These are phyloP conservation scores for California macrophylla DNA, from an alignment of 441 rosid genomes.

Conservation along the genomic window DNA sequence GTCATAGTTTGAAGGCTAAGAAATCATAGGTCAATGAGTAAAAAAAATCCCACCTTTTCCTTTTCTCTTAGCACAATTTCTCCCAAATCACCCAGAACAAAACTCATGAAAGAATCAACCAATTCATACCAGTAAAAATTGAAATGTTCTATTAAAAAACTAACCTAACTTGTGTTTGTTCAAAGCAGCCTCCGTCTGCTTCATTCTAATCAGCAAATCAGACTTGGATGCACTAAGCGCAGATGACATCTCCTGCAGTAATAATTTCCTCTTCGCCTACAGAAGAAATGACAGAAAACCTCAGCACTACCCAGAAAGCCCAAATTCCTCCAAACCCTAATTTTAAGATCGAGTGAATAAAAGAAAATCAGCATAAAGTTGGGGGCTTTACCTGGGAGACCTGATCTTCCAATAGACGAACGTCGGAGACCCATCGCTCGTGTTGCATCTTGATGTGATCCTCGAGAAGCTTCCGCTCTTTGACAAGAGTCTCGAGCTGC, in stretches of 20 bases:
- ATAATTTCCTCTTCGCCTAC: constrained; percentile 39
- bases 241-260: constrained; percentile 36
- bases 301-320: constrained; percentile 12
- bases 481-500: constrained; percentile 45
- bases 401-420: constrained; percentile 34
- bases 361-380: constrained; percentile 7
- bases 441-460: constrained; percentile 39
- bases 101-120: background rate
- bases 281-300: background rate
- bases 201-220: constrained; percentile 46
- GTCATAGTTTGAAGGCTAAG: background rate
- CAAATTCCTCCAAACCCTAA: constrained; percentile 24
- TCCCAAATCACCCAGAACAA: background rate
- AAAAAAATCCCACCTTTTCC: background rate
- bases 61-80: background rate
- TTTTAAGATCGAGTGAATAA: background rate
- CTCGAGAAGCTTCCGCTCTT: constrained; percentile 53
- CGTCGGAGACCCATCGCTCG: constrained; percentile 39
- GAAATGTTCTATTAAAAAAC: constrained; percentile 6
- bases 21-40: background rate
- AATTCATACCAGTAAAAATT: background rate
- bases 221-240: constrained; percentile 40
- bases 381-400: constrained; percentile 37
- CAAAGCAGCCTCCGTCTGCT: constrained; percentile 42
- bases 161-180: constrained; percentile 47